phyloP scores from a whole-genome alignment of 2,329 filamentous ascomycete genomes.

The Ophidiomyces ophidiicola region DNA sequence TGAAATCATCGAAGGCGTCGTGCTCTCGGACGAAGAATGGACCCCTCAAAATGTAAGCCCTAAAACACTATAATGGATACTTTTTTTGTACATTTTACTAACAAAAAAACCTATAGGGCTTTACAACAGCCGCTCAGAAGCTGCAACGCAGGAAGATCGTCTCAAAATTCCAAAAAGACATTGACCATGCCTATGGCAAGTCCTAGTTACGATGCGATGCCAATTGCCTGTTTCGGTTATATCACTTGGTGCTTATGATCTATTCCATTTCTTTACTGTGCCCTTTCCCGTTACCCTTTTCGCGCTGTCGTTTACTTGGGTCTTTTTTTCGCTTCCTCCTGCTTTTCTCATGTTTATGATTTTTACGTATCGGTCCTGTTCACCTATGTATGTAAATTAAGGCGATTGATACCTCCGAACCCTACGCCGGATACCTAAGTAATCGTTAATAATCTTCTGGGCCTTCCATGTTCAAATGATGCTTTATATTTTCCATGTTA shows the following conservation, averaged over 20 bases:
- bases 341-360: conserved; percentile 4
- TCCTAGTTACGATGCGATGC: background rate
- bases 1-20: conserved; percentile 35
- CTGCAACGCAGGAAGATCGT: conserved; percentile 58
- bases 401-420: conserved; percentile 7
- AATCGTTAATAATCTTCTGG: too few species aligned
- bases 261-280: too few species aligned
- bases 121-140: conserved; percentile 60
- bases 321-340: background rate
- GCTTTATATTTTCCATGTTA: background rate
- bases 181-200: conserved; percentile 48
- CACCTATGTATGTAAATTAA: conserved; percentile 9
- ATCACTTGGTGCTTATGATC: too few species aligned
- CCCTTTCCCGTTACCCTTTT: too few species aligned
- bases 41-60: conserved; percentile 32
- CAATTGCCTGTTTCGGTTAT: background rate
- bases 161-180: conserved; percentile 48
- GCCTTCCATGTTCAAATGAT: background rate
- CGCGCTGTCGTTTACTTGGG: too few species aligned
- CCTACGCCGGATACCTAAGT: conserved; percentile 2
- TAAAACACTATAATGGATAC: background rate
- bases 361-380: too few species aligned
- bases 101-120: conserved; percentile 42
- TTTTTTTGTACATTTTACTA: conserved; percentile 23
- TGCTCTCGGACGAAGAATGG: conserved; percentile 37